A percentile compares a stretch with the other conserved stretches of the same genome.
phyloP scores from a whole-genome alignment of 345 rosid species.

The Pistacia atlantica region DNA sequence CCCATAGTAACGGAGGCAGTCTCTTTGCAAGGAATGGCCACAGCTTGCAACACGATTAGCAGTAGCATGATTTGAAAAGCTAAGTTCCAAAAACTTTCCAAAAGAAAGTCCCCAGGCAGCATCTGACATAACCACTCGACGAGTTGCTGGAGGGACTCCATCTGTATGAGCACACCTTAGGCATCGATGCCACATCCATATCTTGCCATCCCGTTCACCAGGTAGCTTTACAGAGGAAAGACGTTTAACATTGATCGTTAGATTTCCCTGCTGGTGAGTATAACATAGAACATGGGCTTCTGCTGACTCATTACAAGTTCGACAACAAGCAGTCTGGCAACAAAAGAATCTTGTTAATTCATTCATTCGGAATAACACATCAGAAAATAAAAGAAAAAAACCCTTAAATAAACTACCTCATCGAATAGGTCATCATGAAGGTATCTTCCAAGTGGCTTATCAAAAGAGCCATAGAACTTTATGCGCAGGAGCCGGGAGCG shows the following conservation, averaged over 20 bases:
- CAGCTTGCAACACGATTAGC: constrained; percentile 98
- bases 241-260: constrained; percentile 81
- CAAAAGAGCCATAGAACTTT: constrained; percentile 93
- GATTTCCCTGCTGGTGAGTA: constrained; percentile 98
- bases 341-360: constrained; percentile 16
- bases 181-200: constrained; percentile 99
- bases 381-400: background rate
- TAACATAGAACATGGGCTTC: constrained; percentile 91
- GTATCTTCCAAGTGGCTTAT: constrained; percentile 94
- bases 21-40: constrained; percentile 98
- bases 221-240: constrained; percentile 69
- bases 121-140: constrained; percentile 92
- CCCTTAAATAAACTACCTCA: constrained; percentile 49
- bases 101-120: constrained; percentile 99
- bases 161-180: constrained; percentile 75
- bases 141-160: constrained; percentile 98
- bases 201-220: constrained; percentile 91
- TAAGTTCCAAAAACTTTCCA: constrained; percentile 96
- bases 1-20: constrained; percentile 98
- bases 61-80: constrained; percentile 96
- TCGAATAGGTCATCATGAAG: constrained; percentile 81
- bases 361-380: constrained; percentile 1
- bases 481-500: constrained; percentile 87
- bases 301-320: constrained; percentile 74
- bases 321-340: constrained; percentile 61